Evolutionary conservation across 2,329 filamentous ascomycete genomes (phyloP).

Genomic region (Claviceps africana): DNA sequence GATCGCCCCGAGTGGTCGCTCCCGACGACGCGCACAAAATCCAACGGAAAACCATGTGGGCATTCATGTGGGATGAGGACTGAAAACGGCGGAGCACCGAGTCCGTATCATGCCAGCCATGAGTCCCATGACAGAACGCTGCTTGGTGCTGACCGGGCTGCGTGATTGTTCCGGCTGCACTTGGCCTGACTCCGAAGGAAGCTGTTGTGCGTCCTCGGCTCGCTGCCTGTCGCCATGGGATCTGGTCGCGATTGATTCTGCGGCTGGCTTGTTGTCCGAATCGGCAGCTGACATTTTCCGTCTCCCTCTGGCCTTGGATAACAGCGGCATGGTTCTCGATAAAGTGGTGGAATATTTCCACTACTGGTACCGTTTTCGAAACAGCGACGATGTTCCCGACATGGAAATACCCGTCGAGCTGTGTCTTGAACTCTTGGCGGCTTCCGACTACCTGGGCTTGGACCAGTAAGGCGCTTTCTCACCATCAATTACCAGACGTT

Average conservation of each 20-base stretch:
- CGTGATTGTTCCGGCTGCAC: slow-evolving; percentile 43
- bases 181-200: slow-evolving; percentile 40
- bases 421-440: slow-evolving; percentile 63
- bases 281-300: slow-evolving; percentile 5
- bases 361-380: slow-evolving; percentile 62
- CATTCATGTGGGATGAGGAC: slow-evolving; percentile 20
- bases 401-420: slow-evolving; percentile 70
- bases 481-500: background rate
- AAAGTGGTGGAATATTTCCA: slow-evolving; percentile 75
- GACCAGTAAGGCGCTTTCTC: slow-evolving; percentile 30
- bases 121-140: slow-evolving; percentile 28
- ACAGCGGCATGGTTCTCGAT: slow-evolving; percentile 58
- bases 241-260: background rate
- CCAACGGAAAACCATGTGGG: background rate
- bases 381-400: slow-evolving; percentile 60
- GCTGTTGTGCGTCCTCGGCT: background rate
- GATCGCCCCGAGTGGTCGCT: background rate
- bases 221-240: background rate
- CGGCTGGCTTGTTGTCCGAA: background rate
- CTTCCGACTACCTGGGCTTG: slow-evolving; percentile 62
- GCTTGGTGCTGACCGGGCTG: slow-evolving; percentile 23
- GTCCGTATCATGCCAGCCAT: slow-evolving; percentile 9
- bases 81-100: slow-evolving; percentile 25
- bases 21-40: background rate
- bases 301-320: slow-evolving; percentile 1